phyloP scores from a whole-genome alignment of 441 rosid genomes.

The Corymbia citriodora region DNA sequence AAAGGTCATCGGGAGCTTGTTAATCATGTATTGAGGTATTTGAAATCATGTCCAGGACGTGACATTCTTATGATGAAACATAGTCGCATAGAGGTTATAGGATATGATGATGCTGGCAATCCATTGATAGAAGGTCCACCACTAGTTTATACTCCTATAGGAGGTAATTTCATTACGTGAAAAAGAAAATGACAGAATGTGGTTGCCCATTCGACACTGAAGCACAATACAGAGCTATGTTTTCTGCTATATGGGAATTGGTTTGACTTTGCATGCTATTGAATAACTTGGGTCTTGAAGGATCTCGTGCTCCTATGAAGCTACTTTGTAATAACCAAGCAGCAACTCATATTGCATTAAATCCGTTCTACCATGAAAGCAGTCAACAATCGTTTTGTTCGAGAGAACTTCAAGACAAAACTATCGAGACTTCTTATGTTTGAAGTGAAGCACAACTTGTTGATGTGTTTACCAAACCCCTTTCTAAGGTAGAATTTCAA shows the following conservation, averaged over 20 bases:
- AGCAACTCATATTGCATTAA: not conserved
- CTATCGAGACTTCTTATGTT: not conserved
- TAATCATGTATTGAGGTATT: too few relatives aligned
- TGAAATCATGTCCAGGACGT: too few relatives aligned
- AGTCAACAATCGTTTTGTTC: not conserved
- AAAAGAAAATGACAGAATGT: not conserved
- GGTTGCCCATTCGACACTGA: not conserved
- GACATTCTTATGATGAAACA: too few relatives aligned
- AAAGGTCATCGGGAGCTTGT: too few relatives aligned
- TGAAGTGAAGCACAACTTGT: not conserved
- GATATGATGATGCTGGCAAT: too few relatives aligned
- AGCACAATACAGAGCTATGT: not conserved
- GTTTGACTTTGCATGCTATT: not conserved
- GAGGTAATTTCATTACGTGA: not conserved
- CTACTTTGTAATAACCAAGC: not conserved
- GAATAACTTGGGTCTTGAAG: not conserved
- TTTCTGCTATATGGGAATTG: not conserved
- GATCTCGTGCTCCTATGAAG: not conserved
- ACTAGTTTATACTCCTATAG: too few relatives aligned
- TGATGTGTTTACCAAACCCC: not conserved
- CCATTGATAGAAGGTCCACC: too few relatives aligned
- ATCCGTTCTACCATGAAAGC: not conserved
- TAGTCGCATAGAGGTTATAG: too few relatives aligned
- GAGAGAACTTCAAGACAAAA: not conserved
- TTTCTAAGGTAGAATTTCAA: not conserved